These are phyloP conservation scores for Kwoniella bestiolae DNA, from an alignment of 768 basidiomycete genomes.

Conservation along the genomic window DNA sequence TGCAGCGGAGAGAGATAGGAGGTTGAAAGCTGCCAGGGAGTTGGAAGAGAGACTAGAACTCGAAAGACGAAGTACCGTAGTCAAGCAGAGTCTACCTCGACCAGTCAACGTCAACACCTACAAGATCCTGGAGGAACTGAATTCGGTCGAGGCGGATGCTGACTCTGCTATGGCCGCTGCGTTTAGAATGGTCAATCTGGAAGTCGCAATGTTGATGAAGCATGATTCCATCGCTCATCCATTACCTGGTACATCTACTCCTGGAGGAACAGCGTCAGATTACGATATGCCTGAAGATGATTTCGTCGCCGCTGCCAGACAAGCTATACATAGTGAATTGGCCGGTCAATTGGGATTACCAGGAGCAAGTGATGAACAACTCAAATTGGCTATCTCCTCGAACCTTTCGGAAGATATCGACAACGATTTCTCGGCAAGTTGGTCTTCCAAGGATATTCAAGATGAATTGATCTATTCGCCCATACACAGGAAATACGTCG, in stretches of 20 bases:
- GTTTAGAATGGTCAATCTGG: slow-evolving; percentile 71
- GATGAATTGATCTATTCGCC: slow-evolving; percentile 70
- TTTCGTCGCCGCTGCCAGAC: slow-evolving; percentile 70
- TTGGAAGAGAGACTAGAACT: slow-evolving; percentile 78
- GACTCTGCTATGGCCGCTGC: slow-evolving; percentile 61
- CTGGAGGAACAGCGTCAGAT: slow-evolving; percentile 68
- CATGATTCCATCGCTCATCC: slow-evolving; percentile 89
- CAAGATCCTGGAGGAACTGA: slow-evolving; percentile 67
- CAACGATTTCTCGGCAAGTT: slow-evolving; percentile 63
- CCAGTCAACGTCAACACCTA: slow-evolving; percentile 80
- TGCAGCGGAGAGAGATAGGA: slow-evolving; percentile 87
- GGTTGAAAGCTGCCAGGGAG: slow-evolving; percentile 67
- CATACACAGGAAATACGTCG: slow-evolving; percentile 68
- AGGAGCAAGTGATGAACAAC: slow-evolving; percentile 74
- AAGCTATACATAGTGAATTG: slow-evolving; percentile 76
- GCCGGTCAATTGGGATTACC: slow-evolving; percentile 82
- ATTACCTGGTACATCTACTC: slow-evolving; percentile 78
- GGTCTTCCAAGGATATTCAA: slow-evolving; percentile 67
- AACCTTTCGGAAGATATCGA: slow-evolving; percentile 71
- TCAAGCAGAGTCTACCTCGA: slow-evolving; percentile 81
- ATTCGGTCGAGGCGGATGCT: slow-evolving; percentile 58
- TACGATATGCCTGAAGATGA: slow-evolving; percentile 71
- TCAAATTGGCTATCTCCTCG: slow-evolving; percentile 74
- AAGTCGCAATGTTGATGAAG: slow-evolving; percentile 75
- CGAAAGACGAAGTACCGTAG: slow-evolving; percentile 78